Conservation (phyloP, 2,329 filamentous ascomycete species). For the Aureobasidium musti region DNA sequence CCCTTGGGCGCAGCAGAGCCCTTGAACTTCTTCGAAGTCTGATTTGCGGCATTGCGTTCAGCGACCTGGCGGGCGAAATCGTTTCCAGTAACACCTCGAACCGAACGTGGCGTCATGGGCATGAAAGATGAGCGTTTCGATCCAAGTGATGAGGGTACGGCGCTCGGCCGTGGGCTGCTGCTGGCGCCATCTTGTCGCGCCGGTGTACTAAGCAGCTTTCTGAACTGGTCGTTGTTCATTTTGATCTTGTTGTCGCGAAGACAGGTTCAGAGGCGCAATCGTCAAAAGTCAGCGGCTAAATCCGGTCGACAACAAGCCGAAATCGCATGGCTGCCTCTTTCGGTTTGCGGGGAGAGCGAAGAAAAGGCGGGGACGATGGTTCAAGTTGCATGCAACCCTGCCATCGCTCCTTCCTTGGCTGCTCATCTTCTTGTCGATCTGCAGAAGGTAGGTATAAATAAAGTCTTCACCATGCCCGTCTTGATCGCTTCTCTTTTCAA, state of each 20-base stretch:
- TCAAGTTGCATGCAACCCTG: slow-evolving; percentile 13
- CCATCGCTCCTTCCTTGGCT: background rate
- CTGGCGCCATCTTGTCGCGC: slow-evolving; percentile 42
- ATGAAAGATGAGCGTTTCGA: slow-evolving; percentile 53
- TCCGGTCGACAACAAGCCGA: slow-evolving; percentile 16
- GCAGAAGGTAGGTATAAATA: slow-evolving; percentile 14
- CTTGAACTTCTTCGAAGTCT: slow-evolving; percentile 71
- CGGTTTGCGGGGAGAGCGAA: slow-evolving; percentile 13
- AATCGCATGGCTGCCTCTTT: slow-evolving; percentile 10
- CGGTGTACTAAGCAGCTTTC: slow-evolving; percentile 66
- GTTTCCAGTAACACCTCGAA: slow-evolving; percentile 56
- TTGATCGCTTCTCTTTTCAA: background rate
- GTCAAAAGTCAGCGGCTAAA: slow-evolving; percentile 25
- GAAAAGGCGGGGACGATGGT: background rate
- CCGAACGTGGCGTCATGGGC: slow-evolving; percentile 86
- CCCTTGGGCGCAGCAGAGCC: slow-evolving; percentile 78
- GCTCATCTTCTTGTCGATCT: slow-evolving; percentile 1
- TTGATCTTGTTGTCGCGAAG: background rate
- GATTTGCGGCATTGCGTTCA: slow-evolving; percentile 61
- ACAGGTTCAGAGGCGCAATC: background rate
- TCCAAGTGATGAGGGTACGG: slow-evolving; percentile 40
- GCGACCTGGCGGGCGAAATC: slow-evolving; percentile 85
- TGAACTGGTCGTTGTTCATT: slow-evolving; percentile 98
- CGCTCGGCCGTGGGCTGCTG: slow-evolving; percentile 38
- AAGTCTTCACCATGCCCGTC: background rate